Evolutionary conservation across 75 land plant genomes (phyloP), one percentile per base, ranked within the genome.

Genomic region (Pinus taeda): DNA sequence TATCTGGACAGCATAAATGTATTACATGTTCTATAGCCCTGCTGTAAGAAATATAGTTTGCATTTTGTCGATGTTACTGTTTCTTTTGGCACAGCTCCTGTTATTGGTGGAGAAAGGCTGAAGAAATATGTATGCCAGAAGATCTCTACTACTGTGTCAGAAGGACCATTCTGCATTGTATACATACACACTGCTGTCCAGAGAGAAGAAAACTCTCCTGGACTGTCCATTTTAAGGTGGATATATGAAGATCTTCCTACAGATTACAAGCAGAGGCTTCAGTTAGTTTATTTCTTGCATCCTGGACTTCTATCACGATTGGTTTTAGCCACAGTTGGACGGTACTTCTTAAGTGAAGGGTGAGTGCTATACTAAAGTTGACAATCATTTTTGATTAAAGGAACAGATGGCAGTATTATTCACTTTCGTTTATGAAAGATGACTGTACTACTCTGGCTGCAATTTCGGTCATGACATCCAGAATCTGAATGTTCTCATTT

Each of bases 261-360:
- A 33, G 76, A 57, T 75, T 70, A 91, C n/a, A 85, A 78, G 76
- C 79, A 88, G 18, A 75, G 82, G 59, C 79, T 93, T 59, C 76
- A 87, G 11, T 81, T 85, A 3, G 85, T 93, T 29, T 89, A 93
- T 80, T 91, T 93, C 82, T 78, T 93, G 57, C 95, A 93, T 74
- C 93, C 95, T 5, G 89, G 91, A 13, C 53, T 91, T 58, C 93
- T 83, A 59, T 77, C 95, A 57, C 75, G 91, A 20, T 85, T 93
- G 80, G 84, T 91, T 67, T 67, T 93, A 60, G 93, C 86, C 73
- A 93, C 91, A 21, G 70, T 93, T 59, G 95, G 95, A 55, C 85
- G 95, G 75, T 75, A 91, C 58, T n/a, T 88, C 71, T 85, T 91
- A 75, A 75, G 70, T 76, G 83, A 71, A 60, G 86, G 91, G 55